Percentiles rank a stretch among this genome's conserved stretches.
Conservation (phyloP, 129 eudicot species). For the Lactuca saligna region DNA sequence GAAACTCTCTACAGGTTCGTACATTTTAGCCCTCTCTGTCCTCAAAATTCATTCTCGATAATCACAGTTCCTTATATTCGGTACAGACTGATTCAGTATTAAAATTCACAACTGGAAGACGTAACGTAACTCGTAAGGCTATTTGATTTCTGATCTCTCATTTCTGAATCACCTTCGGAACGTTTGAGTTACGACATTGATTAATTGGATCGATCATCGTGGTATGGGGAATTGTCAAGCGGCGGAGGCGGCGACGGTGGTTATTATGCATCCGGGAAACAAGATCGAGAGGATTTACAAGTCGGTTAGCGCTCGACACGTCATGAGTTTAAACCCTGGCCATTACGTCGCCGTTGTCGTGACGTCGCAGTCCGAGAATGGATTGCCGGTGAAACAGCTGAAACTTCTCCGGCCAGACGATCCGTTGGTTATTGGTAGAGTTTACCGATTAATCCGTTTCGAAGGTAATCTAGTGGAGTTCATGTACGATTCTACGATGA, state of each 20-base stretch:
- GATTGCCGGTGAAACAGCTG: constrained; percentile 46
- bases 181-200: not conserved
- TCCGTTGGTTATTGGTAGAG: constrained; percentile 58
- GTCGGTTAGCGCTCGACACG: constrained; percentile 53
- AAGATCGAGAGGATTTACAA: constrained; percentile 58
- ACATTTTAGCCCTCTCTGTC: constrained; percentile 11
- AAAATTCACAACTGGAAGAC: not conserved
- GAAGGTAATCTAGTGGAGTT: constrained; percentile 42
- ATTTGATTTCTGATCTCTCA: not conserved
- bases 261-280: constrained; percentile 53
- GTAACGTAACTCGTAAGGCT: not conserved
- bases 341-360: constrained; percentile 59
- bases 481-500: not conserved
- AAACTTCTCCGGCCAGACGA: constrained; percentile 76
- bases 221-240: constrained; percentile 84
- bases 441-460: constrained; percentile 65
- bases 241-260: constrained; percentile 72
- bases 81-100: not conserved
- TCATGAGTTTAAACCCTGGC: constrained; percentile 70
- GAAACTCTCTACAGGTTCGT: constrained; percentile 15
- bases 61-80: not conserved
- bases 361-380: constrained; percentile 33
- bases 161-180: not conserved
- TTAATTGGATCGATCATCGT: not conserved
- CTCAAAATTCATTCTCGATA: constrained; percentile 13